A percentile compares a stretch with the other conserved stretches of the same genome.
phyloP scores from a whole-genome alignment of 768 basidiomycete species.

The Boletus barrowsii region DNA sequence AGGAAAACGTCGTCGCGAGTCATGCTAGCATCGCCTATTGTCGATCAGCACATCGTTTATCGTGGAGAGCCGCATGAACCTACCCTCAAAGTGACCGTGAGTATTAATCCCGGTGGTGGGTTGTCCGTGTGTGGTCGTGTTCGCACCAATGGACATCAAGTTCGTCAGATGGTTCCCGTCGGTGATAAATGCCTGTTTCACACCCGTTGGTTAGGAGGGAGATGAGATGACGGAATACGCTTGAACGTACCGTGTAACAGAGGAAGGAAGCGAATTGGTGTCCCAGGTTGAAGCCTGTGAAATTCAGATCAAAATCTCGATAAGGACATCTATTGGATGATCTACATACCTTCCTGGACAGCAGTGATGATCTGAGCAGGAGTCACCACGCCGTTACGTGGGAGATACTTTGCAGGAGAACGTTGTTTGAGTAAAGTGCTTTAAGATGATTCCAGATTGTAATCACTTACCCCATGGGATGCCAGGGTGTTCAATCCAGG shows the following conservation, averaged over 20 bases:
- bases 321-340: too few species aligned
- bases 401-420: conserved; percentile 11
- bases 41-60: neutral
- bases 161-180: conserved; percentile 27
- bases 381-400: conserved; percentile 12
- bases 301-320: neutral
- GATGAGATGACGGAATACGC: too few species aligned
- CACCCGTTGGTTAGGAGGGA: neutral
- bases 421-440: neutral
- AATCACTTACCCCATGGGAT: conserved; percentile 18
- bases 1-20: conserved; percentile 22
- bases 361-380: conserved; percentile 23
- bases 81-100: conserved; percentile 22
- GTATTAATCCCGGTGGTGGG: conserved; percentile 15
- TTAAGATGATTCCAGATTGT: neutral
- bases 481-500: conserved; percentile 23
- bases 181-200: conserved; percentile 9
- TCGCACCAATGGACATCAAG: conserved; percentile 23
- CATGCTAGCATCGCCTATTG: conserved; percentile 20
- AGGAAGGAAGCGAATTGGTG: conserved; percentile 14
- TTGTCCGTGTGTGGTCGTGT: conserved; percentile 6
- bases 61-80: neutral
- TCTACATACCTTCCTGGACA: conserved; percentile 14
- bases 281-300: conserved; percentile 22
- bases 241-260: conserved; percentile 12